Conservation (phyloP, 23 red algal genomes). For the Gracilaria vermiculophylla region DNA sequence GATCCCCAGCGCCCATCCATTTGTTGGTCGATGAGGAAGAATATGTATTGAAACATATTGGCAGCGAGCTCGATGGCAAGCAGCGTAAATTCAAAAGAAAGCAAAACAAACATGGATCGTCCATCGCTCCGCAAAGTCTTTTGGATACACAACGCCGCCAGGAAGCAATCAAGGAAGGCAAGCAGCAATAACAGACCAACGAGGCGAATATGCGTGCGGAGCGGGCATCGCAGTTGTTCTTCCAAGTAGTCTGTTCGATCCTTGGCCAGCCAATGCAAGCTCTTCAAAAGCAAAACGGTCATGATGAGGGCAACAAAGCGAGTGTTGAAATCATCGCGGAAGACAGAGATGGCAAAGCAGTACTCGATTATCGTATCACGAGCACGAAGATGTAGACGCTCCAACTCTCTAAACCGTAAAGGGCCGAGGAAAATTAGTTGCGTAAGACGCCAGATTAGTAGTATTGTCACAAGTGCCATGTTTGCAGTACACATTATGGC, state of each 20-base stretch:
- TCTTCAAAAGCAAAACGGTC: slow-evolving; percentile 86
- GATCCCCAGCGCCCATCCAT: slow-evolving; percentile 83
- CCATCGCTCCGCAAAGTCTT: slow-evolving; percentile 41
- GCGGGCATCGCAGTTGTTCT: slow-evolving; percentile 76
- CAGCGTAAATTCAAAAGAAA: slow-evolving; percentile 94
- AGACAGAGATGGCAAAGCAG: slow-evolving; percentile 95
- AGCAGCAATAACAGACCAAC: slow-evolving; percentile 74
- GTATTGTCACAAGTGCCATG: slow-evolving; percentile 58
- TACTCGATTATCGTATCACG: slow-evolving; percentile 95
- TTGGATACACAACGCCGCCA: slow-evolving; percentile 50
- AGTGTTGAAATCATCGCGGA: slow-evolving; percentile 90
- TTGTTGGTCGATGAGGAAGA: slow-evolving; percentile 74
- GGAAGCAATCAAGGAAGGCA: slow-evolving; percentile 44
- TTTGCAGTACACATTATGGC: slow-evolving; percentile 75
- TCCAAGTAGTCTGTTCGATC: slow-evolving; percentile 93
- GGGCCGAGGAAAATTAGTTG: slow-evolving; percentile 89
- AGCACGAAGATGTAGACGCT: slow-evolving; percentile 86
- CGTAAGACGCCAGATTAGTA: slow-evolving; percentile 68
- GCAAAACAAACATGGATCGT: slow-evolving; percentile 80
- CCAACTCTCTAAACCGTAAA: slow-evolving; percentile 84
- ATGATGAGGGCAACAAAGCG: slow-evolving; percentile 82
- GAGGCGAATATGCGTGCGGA: slow-evolving; percentile 70
- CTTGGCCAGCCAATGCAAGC: slow-evolving; percentile 91
- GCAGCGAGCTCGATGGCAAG: slow-evolving; percentile 76
- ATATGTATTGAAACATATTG: slow-evolving; percentile 63